Base-by-base conservation (phyloP, 1,139 yeast genomes). In the Protomyces lactucae-debilis region DNA sequence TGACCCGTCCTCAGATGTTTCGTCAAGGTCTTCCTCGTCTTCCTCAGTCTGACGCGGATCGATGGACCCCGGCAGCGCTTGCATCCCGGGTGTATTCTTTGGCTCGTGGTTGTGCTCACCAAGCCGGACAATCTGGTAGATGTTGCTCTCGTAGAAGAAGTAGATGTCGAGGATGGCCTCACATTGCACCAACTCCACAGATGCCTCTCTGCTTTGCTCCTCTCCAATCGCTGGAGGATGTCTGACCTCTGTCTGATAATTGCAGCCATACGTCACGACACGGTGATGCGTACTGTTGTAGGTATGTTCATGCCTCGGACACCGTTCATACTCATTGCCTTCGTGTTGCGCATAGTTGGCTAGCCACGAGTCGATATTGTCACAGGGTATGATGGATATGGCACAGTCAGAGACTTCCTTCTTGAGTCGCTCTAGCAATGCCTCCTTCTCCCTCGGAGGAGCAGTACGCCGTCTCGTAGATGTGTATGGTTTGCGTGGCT, bases 271-370 rank as follows among this genome's bases (percentile, higher is more conserved):
- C 18, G 63, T 59, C 40, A 59, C 63, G 45, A 59, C 63, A 14
- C 63, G 56, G 32, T 59, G 63, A 35, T 59, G 63, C 6, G 63
- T 59, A 35, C 63, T 59, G 45, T 59, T 59, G 52, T 59, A 59
- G 18, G 63, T 59, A 51, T 59, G 63, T n/a, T 59, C 63, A 45
- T 59, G 63, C 37, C 45, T 52, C 25, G 52, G 57, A 16, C 45
- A 39, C 5, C 63, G 56, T 9, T 52, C 57, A 32, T 59, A 59
- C 36, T 59, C 57, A 10, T 59, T 59, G 52, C 63, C 63, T 32
- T 59, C 63, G 45, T 52, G 57, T 23, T 55, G 56, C 9, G 63
- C 63, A 52, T 40, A 59, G 5, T 56, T 37, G 2, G 63, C 63
- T 1, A 59, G 57, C 63, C 63, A 59, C 14, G 45, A 36, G 43